phyloP scores from a whole-genome alignment of 768 basidiomycete genomes.

The Chalciporus pseudorubinellus region DNA sequence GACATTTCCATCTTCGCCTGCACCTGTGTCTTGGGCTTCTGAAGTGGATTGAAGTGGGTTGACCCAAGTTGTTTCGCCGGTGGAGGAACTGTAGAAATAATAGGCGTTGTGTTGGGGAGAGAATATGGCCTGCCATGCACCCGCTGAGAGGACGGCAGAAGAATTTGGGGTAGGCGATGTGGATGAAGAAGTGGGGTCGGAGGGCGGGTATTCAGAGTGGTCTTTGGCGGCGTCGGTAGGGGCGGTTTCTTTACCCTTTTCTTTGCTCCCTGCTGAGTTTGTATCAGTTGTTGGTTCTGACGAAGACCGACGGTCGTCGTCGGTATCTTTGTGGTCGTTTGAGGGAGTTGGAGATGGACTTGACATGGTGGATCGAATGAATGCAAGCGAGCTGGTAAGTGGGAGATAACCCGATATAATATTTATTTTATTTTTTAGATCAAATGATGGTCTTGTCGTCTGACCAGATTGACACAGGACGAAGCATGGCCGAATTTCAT shows the following conservation, averaged over 20 bases:
- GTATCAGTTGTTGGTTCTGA: not conserved
- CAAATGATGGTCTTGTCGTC: not conserved
- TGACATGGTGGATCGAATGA: constrained; percentile 13
- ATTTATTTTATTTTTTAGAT: constrained; percentile 6
- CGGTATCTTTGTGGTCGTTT: not conserved
- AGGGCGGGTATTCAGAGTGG: not conserved
- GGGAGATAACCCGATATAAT: constrained; percentile 1
- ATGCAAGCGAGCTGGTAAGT: not conserved
- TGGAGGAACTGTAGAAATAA: constrained; percentile 78
- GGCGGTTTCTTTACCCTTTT: constrained; percentile 1
- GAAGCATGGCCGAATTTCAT: not conserved
- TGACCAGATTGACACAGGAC: not conserved
- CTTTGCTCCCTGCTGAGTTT: constrained; percentile 1
- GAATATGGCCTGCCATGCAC: constrained; percentile 79
- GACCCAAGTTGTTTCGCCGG: constrained; percentile 80
- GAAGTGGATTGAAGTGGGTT: constrained; percentile 60
- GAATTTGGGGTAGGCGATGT: constrained; percentile 8
- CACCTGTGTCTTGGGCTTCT: constrained; percentile 14
- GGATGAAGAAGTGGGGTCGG: constrained; percentile 3
- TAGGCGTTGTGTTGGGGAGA: constrained; percentile 76
- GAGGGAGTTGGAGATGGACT: constrained; percentile 6
- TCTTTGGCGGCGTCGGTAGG: constrained; percentile 1
- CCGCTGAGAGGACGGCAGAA: constrained; percentile 23
- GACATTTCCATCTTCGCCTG: constrained; percentile 11
- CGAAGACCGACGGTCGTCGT: not conserved